phyloP scores from a whole-genome alignment of 2,329 filamentous ascomycete species.

The Neofusicoccum sp. region DNA sequence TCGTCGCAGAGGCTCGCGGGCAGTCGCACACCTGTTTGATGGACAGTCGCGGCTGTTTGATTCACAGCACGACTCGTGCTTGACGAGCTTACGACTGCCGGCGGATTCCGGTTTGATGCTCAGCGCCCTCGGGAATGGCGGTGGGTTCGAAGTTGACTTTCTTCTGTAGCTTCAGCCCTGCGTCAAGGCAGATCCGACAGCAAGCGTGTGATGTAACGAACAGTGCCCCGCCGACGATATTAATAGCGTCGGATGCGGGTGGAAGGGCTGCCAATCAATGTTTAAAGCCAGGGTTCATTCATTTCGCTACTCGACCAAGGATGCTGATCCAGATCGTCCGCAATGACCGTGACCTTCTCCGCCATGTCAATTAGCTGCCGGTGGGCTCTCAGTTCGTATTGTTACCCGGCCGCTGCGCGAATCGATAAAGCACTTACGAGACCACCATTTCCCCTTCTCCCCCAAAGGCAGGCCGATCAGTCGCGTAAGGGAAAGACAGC shows the following conservation, averaged over 20 bases:
- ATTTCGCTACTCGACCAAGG: slow-evolving; percentile 9
- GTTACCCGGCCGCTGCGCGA: background rate
- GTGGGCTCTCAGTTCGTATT: background rate
- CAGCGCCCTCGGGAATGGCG: background rate
- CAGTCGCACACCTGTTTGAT: background rate
- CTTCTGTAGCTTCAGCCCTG: background rate
- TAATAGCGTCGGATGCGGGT: background rate
- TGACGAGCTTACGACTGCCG: background rate
- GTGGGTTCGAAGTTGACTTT: background rate
- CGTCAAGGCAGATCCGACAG: slow-evolving; percentile 1
- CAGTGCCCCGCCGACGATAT: background rate
- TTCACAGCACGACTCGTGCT: background rate
- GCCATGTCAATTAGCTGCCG: slow-evolving; percentile 5
- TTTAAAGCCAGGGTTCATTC: background rate
- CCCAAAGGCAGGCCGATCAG: background rate
- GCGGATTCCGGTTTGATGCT: slow-evolving; percentile 6
- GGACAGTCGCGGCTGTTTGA: background rate
- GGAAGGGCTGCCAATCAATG: background rate
- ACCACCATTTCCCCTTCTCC: background rate
- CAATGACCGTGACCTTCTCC: background rate
- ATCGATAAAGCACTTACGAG: slow-evolving; percentile 14
- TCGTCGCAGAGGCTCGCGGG: background rate
- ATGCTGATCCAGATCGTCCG: slow-evolving; percentile 10
- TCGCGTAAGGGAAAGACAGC: background rate
- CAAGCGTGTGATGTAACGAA: slow-evolving; percentile 5